Base-by-base conservation (phyloP, 805 yeast genomes). In the Nakazawaea ambrosiae region DNA sequence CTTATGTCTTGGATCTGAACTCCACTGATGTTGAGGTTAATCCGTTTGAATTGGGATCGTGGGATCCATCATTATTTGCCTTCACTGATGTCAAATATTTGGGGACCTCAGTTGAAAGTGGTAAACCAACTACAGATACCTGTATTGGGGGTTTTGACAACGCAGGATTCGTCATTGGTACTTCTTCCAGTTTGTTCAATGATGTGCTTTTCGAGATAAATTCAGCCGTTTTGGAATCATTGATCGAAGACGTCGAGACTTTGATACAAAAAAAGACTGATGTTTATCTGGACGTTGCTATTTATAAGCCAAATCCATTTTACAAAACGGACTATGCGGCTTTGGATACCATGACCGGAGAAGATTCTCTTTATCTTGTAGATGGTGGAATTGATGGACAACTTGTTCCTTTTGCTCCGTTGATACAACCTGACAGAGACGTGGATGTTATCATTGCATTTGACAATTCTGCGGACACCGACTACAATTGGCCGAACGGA, bases 1-100 rank as follows among this genome's bases (percentile, higher is more conserved):
- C 48, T 11, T 48, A 46, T 31, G 54, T 50, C 38, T 49, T 58
- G n/a, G 51, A 59, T 32, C n/a, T 47, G 2, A 53, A 54, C 20
- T 69, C 79, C 1, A 69, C 65, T 39, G 43, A 73, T 3, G 68
- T 77, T 44, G 86, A 79, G 51, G 68, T 79, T 45, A 73, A 70
- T 11, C 84, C 84, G 0, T 75, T 55, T 49, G 87, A 79, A 41
- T 78, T 78, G 59, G 87, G 85, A 0, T 75, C 81, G 0, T 79
- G 84, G 83, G 82, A 77, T 44, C 43, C 60, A 10, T 54, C 55
- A 29, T 45, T 72, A 26, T 55, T 61, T 27, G 60, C 74, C 5
- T 79, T 79, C 44, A 59, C 69, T 4, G 64, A 70, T 15, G 46
- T 70, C 28, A 65, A 63, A 40, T 78, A 67, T 45, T 50, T 79